Percentiles rank a stretch among this genome's conserved stretches.
Conservation (phyloP, 768 basidiomycete genomes). For the Phanerochaete carnosa region DNA sequence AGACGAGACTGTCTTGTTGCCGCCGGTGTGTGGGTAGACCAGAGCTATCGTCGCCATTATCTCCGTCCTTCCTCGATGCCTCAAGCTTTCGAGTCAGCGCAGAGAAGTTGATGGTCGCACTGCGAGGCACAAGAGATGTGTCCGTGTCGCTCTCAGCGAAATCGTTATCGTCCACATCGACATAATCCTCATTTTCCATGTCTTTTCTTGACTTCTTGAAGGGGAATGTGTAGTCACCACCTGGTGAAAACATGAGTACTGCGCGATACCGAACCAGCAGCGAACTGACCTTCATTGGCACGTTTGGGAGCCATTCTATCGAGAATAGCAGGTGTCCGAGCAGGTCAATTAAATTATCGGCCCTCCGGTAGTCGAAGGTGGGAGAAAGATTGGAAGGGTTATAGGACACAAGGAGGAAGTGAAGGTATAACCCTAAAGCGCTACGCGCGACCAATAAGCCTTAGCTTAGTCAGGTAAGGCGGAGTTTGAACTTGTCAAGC, state of each 20-base stretch:
- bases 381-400: neutral
- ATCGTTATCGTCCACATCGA: conserved; percentile 57
- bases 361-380: neutral
- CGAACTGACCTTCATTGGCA: conserved; percentile 28
- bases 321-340: neutral
- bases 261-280: neutral
- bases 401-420: neutral
- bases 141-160: conserved; percentile 34
- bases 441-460: neutral
- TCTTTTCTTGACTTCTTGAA: conserved; percentile 41
- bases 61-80: conserved; percentile 46
- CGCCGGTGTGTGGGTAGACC: conserved; percentile 63
- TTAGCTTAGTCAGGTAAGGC: conserved; percentile 18
- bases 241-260: neutral
- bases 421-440: neutral
- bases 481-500: conserved; percentile 12
- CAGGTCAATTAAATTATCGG: neutral
- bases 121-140: conserved; percentile 53
- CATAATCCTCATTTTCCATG: conserved; percentile 52
- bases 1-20: conserved; percentile 73
- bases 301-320: conserved; percentile 22
- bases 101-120: conserved; percentile 84
- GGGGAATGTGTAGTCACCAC: conserved; percentile 22
- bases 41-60: conserved; percentile 42
- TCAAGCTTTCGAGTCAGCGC: conserved; percentile 79